Conservation (phyloP, 2,329 filamentous ascomycete genomes). For the Nemania diffusa region DNA sequence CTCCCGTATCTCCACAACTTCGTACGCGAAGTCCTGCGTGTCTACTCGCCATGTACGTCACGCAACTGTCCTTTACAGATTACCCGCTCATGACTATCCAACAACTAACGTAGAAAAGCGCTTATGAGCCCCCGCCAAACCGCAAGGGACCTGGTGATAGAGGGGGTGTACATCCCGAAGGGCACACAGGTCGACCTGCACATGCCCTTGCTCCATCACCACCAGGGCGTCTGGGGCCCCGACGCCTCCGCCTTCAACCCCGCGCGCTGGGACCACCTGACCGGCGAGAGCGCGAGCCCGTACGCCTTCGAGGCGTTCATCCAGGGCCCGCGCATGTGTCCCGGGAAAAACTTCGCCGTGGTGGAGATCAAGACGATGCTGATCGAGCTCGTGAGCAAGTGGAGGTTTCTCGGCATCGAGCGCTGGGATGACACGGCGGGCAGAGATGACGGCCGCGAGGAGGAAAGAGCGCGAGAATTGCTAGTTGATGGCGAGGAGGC, state of each 20-base stretch:
- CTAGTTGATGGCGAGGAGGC: slow-evolving; percentile 37
- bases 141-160: slow-evolving; percentile 38
- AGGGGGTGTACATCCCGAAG: slow-evolving; percentile 41
- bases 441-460: background rate
- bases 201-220: slow-evolving; percentile 36
- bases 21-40: slow-evolving; percentile 50
- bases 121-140: slow-evolving; percentile 40
- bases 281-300: slow-evolving; percentile 45
- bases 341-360: slow-evolving; percentile 43
- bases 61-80: background rate
- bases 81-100: background rate
- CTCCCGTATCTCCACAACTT: slow-evolving; percentile 52
- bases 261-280: slow-evolving; percentile 41
- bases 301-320: slow-evolving; percentile 45
- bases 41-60: slow-evolving; percentile 48
- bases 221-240: slow-evolving; percentile 41
- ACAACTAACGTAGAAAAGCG: slow-evolving; percentile 22
- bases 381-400: slow-evolving; percentile 41
- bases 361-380: slow-evolving; percentile 43
- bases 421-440: slow-evolving; percentile 4
- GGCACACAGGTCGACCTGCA: slow-evolving; percentile 42
- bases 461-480: slow-evolving; percentile 25
- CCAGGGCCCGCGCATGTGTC: slow-evolving; percentile 46
- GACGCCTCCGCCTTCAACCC: slow-evolving; percentile 39
- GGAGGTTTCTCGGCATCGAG: slow-evolving; percentile 40